Evolutionary conservation across 495 filamentous ascomycete species (phyloP).

Genomic region (Collariella sp.): DNA sequence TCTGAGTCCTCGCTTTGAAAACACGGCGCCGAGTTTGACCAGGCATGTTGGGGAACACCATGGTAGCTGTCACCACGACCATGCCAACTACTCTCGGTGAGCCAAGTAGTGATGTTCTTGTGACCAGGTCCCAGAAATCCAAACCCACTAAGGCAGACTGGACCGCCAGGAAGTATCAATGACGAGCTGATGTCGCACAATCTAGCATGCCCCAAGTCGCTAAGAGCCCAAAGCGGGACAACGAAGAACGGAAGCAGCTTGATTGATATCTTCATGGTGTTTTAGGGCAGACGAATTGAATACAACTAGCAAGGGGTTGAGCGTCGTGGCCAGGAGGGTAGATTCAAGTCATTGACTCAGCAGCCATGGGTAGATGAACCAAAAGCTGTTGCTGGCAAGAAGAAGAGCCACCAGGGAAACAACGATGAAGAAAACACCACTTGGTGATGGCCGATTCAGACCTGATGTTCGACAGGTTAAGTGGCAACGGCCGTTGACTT

Average conservation of each 20-base stretch:
- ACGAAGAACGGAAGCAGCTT: neutral
- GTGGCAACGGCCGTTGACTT: too few species aligned
- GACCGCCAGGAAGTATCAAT: neutral
- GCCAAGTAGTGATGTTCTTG: neutral
- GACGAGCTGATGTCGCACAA: conserved; percentile 1
- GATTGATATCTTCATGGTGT: neutral
- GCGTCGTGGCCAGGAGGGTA: too few species aligned
- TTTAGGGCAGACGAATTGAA: neutral
- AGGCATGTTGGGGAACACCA: conserved; percentile 10
- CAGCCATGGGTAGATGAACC: too few species aligned
- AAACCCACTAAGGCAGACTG: neutral
- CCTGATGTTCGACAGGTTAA: too few species aligned
- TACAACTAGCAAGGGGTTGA: too few species aligned
- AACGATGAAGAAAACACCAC: too few species aligned
- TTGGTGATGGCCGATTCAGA: too few species aligned
- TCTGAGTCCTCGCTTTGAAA: conserved; percentile 12
- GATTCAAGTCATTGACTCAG: too few species aligned
- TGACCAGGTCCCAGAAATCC: neutral
- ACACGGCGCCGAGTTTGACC: conserved; percentile 25
- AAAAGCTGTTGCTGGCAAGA: too few species aligned
- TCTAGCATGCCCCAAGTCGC: conserved; percentile 1
- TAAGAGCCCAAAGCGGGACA: neutral
- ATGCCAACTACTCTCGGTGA: neutral
- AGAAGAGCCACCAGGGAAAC: too few species aligned
- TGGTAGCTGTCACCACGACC: conserved; percentile 12